Evolutionary conservation across 75 land plant genomes (phyloP).

Genomic region (Pseudotsuga menziesii): DNA sequence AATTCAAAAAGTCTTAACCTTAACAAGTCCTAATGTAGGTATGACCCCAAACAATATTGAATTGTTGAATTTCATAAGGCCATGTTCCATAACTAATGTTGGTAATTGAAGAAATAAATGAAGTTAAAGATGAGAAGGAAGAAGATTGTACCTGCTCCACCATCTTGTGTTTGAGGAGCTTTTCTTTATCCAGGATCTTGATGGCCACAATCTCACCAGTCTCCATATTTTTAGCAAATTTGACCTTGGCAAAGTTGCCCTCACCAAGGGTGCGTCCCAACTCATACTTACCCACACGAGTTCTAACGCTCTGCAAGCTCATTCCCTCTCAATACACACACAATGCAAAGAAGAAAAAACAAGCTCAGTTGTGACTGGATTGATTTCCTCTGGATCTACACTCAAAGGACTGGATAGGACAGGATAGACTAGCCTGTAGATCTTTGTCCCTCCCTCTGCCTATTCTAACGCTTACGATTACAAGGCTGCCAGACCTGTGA

Average conservation of each 20-base stretch:
- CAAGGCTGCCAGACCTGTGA: constrained; percentile 11
- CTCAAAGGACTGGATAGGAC: too few species aligned
- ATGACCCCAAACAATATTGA: too few species aligned
- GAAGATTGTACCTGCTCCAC: constrained; percentile 62
- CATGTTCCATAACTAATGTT: too few species aligned
- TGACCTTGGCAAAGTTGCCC: constrained; percentile 83
- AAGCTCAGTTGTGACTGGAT: neutral
- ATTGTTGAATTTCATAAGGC: too few species aligned
- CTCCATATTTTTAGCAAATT: constrained; percentile 62
- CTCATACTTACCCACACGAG: constrained; percentile 76
- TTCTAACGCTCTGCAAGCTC: constrained; percentile 36
- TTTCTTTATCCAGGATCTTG: constrained; percentile 69
- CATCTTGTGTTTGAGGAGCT: constrained; percentile 76
- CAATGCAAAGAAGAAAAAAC: neutral
- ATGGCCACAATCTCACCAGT: constrained; percentile 72
- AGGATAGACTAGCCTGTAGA: too few species aligned
- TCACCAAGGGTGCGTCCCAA: constrained; percentile 83
- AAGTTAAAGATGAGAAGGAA: too few species aligned
- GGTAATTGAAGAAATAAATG: too few species aligned
- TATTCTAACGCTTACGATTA: neutral
- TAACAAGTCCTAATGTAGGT: too few species aligned
- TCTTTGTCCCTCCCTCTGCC: neutral
- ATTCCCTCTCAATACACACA: constrained; percentile 6
- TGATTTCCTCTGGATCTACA: neutral
- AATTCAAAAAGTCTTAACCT: too few species aligned